Percentiles rank a stretch among this genome's conserved stretches.
phyloP scores from a whole-genome alignment of 1,139 yeast species.

The Taphrina sp. region DNA sequence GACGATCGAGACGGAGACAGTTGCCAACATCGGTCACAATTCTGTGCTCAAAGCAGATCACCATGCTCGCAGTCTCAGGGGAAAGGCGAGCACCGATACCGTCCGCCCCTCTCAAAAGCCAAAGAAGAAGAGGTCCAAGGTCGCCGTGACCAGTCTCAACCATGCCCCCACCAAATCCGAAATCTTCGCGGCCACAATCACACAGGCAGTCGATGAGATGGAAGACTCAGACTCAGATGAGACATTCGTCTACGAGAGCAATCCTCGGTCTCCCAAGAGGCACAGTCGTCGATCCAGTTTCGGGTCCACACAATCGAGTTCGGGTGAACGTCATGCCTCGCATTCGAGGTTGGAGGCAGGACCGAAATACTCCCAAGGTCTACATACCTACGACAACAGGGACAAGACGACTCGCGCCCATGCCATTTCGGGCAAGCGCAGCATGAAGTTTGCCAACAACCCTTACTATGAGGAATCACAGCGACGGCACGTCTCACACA shows the following conservation, averaged over 20 bases:
- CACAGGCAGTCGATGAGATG: constrained; percentile 89
- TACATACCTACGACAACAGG: constrained; percentile 7
- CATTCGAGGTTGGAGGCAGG: not conserved
- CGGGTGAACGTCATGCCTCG: constrained; percentile 9
- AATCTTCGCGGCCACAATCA: constrained; percentile 88
- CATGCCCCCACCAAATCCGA: constrained; percentile 62
- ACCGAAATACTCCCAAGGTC: constrained; percentile 1
- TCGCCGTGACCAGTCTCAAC: constrained; percentile 16
- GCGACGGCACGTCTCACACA: constrained; percentile 27
- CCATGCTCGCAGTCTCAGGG: constrained; percentile 15
- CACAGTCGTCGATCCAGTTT: constrained; percentile 18
- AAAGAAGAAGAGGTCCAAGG: constrained; percentile 23
- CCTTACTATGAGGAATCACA: constrained; percentile 14
- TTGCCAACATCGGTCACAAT: constrained; percentile 10
- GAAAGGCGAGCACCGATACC: constrained; percentile 22
- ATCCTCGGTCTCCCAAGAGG: constrained; percentile 25
- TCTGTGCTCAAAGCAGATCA: constrained; percentile 13
- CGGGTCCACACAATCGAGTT: constrained; percentile 1
- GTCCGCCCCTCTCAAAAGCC: constrained; percentile 21
- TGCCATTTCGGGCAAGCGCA: constrained; percentile 32
- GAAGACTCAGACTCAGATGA: constrained; percentile 87
- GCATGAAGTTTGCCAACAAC: constrained; percentile 33
- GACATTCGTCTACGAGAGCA: constrained; percentile 80
- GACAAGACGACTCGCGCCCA: constrained; percentile 21
- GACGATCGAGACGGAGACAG: constrained; percentile 31